Evolutionary conservation across 2,329 filamentous ascomycete species (phyloP), one percentile per base, ranked within the genome.

Genomic region (Microsporum ferrugineum): DNA sequence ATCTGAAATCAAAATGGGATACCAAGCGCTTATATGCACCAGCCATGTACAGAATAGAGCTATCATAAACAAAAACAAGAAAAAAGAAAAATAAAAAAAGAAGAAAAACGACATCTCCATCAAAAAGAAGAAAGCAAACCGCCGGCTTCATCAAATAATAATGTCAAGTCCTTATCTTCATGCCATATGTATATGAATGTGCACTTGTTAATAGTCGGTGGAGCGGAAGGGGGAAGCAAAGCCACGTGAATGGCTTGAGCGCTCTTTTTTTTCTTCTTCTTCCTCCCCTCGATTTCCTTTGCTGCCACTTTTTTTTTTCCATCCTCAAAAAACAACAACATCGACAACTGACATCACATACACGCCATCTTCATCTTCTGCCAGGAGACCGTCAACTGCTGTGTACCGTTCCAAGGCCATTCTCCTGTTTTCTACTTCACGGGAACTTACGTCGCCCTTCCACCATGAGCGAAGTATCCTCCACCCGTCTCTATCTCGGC

Each of bases 401-500:
- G 17, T 23, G 17, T 23, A 23, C 38, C 38, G 38, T 12, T 39
- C 38, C 45, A 51, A 51, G 45, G 45, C 45, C 45, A n/a, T 33
- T n/a, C 23, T 51, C 23, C 45, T 51, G 27, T 31, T 29, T 8
- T 23, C 10, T 47, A 23, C 43, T 33, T 10, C 27, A 29, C 10
- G 27, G 45, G 45, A 51, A 27, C 45, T 29, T 29, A 12, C 38
- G 38, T 39, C 38, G 38, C 38, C 8, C 38, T 39, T 39, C 17
- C 70, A 65, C 67, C 69, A 91, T 90, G 84, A 87, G 85, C 71
- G 90, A 96, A 79, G 92, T 96, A 68, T 96, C 91, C 66, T 88
- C 88, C 68, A 97, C 92, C 73, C 86, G 94, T 79, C 88, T 97
- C 69, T 99, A 97, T 80, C 81, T 97, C 79, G 92, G 92, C 78